These are phyloP conservation scores for Fusarium verrucosum DNA, from an alignment of 2,329 filamentous ascomycete species.

Conservation along the genomic window DNA sequence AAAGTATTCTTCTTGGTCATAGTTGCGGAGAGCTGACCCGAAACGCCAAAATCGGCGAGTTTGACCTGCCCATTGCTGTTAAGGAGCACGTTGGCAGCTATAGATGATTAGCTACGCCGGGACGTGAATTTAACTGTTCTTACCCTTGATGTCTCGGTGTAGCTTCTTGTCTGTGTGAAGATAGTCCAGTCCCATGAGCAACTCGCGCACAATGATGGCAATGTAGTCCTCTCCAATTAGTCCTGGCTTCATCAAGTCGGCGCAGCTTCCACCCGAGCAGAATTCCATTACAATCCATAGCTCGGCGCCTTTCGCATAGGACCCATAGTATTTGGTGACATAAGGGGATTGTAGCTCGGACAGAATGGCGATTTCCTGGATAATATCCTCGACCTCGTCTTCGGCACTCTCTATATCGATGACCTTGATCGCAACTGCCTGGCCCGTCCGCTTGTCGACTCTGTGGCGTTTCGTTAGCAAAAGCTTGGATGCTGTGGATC, in stretches of 20 bases:
- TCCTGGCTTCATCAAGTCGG: constrained; percentile 94
- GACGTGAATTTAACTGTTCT: constrained; percentile 10
- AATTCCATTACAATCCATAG: constrained; percentile 99
- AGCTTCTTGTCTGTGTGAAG: constrained; percentile 95
- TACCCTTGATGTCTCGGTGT: constrained; percentile 95
- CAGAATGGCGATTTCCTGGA: constrained; percentile 97
- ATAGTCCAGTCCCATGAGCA: constrained; percentile 91
- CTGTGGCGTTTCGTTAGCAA: constrained; percentile 55
- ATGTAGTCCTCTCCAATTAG: constrained; percentile 94
- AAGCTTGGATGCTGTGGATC: no score
- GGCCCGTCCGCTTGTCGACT: constrained; percentile 91
- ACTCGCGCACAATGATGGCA: constrained; percentile 89
- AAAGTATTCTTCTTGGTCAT: constrained; percentile 99
- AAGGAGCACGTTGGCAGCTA: constrained; percentile 92
- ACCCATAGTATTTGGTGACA: constrained; percentile 97
- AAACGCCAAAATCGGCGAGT: constrained; percentile 95
- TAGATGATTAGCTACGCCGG: not conserved
- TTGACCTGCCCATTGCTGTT: constrained; percentile 95
- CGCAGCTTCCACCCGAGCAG: constrained; percentile 95
- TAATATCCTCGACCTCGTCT: constrained; percentile 99
- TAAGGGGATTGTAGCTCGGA: constrained; percentile 96
- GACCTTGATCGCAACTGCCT: constrained; percentile 96
- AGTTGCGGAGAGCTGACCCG: constrained; percentile 92
- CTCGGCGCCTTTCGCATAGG: constrained; percentile 93
- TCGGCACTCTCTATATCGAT: constrained; percentile 99